A percentile compares a stretch with the other conserved stretches of the same genome.
Evolutionary conservation across 345 rosid genomes (phyloP).

Genomic region (Mangifera indica): DNA sequence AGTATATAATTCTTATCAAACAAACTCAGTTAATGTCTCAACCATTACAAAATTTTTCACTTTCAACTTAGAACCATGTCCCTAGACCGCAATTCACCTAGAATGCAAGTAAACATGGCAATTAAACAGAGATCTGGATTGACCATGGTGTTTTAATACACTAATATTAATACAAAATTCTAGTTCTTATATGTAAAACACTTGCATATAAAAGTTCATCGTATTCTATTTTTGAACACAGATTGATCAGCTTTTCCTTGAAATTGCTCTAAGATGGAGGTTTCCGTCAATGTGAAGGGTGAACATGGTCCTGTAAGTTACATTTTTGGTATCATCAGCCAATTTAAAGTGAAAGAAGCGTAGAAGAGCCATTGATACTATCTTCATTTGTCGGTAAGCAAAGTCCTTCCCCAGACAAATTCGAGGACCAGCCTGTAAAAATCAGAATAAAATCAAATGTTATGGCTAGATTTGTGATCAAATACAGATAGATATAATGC

Average conservation of each 20-base stretch:
- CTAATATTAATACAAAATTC: conserved; percentile 50
- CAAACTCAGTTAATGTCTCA: too few species aligned
- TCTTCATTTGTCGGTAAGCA: conserved; percentile 81
- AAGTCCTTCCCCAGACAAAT: conserved; percentile 75
- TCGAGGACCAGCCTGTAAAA: conserved; percentile 76
- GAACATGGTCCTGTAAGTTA: conserved; percentile 56
- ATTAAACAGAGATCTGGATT: too few species aligned
- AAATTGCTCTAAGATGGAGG: conserved; percentile 44
- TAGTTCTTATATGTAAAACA: too few species aligned
- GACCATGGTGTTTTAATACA: conserved; percentile 20
- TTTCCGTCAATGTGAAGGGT: conserved; percentile 64
- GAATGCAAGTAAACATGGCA: too few species aligned
- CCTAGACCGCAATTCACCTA: too few species aligned
- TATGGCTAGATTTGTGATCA: neutral
- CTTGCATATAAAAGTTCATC: too few species aligned
- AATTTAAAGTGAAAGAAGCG: conserved; percentile 56
- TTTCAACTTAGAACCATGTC: too few species aligned
- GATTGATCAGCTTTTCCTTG: conserved; percentile 21
- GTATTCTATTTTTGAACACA: too few species aligned
- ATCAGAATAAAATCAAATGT: neutral
- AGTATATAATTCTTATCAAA: too few species aligned
- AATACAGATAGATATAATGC: neutral
- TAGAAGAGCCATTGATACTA: conserved; percentile 54
- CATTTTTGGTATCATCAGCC: conserved; percentile 42
- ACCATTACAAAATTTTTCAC: too few species aligned